Percentiles rank a stretch among this genome's conserved stretches.
phyloP scores from a whole-genome alignment of 2,329 filamentous ascomycete species.

The Fusarium brachygibbosum region DNA sequence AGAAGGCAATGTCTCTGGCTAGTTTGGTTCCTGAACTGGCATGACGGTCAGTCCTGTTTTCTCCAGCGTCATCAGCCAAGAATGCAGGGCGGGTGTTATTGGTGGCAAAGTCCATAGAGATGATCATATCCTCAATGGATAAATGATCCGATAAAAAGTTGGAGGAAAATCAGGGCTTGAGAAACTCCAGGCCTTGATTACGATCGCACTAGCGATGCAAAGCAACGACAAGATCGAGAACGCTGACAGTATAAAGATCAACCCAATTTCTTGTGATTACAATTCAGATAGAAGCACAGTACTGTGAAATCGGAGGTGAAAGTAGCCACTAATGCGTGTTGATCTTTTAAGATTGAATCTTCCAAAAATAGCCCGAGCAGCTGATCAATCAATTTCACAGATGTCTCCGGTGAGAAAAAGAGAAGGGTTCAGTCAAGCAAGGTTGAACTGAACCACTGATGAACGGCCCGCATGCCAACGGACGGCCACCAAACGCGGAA shows the following conservation, averaged over 20 bases:
- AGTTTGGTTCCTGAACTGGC: conserved; percentile 16
- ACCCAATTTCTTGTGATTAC: conserved; percentile 6
- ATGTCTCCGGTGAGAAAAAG: not conserved
- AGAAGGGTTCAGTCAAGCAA: conserved; percentile 9
- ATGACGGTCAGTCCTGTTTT: conserved; percentile 27
- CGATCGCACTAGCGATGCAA: conserved; percentile 27
- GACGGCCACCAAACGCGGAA: conserved; percentile 21
- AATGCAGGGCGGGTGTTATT: conserved; percentile 29
- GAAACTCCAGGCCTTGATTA: conserved; percentile 11
- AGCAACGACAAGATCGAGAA: conserved; percentile 1
- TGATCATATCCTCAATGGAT: conserved; percentile 14
- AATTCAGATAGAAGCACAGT: not conserved
- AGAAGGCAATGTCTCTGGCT: conserved; percentile 15
- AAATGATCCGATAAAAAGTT: conserved; percentile 13
- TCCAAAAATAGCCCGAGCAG: conserved; percentile 38
- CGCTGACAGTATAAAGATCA: conserved; percentile 3
- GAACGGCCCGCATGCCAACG: conserved; percentile 35
- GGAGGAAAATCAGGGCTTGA: conserved; percentile 3
- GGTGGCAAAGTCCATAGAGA: conserved; percentile 33
- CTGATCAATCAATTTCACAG: conserved; percentile 34
- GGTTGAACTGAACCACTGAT: conserved; percentile 23
- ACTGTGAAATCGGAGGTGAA: conserved; percentile 10
- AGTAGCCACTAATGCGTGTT: conserved; percentile 20
- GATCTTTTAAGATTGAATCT: conserved; percentile 41
- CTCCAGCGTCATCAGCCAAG: conserved; percentile 20